Evolutionary conservation across 208 protist species (phyloP).

Genomic region (Giardia duodenalis): DNA sequence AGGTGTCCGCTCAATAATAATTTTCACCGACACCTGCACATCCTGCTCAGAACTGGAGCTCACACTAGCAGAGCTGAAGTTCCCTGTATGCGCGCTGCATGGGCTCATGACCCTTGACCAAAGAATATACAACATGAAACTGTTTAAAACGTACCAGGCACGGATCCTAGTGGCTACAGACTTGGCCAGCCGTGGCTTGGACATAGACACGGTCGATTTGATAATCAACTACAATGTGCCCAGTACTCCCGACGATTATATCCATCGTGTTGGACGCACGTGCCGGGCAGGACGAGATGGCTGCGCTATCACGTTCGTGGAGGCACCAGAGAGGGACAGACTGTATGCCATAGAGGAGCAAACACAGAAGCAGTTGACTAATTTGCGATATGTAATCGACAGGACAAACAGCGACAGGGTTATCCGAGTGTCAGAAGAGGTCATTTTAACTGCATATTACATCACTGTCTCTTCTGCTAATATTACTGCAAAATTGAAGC

Average conservation of each 20-base stretch:
- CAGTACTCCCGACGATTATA: constrained; percentile 69
- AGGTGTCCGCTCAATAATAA: background rate
- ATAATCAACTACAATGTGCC: constrained; percentile 75
- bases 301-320: constrained; percentile 32
- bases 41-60: background rate
- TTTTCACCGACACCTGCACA: background rate
- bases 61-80: background rate
- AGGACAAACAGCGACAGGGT: background rate
- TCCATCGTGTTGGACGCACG: constrained; percentile 77
- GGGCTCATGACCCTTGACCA: background rate
- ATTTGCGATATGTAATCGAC: background rate
- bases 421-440: background rate
- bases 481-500: background rate
- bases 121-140: background rate
- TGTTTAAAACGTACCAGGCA: background rate
- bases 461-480: background rate
- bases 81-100: constrained; percentile 7
- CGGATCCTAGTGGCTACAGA: constrained; percentile 58
- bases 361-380: background rate
- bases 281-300: constrained; percentile 69
- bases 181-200: constrained; percentile 57
- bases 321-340: background rate
- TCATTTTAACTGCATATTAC: background rate
- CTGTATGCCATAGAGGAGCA: background rate
- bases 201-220: constrained; percentile 71